Evolutionary conservation across 2,329 filamentous ascomycete genomes (phyloP).

Genomic region (Myrmaecium sp.): DNA sequence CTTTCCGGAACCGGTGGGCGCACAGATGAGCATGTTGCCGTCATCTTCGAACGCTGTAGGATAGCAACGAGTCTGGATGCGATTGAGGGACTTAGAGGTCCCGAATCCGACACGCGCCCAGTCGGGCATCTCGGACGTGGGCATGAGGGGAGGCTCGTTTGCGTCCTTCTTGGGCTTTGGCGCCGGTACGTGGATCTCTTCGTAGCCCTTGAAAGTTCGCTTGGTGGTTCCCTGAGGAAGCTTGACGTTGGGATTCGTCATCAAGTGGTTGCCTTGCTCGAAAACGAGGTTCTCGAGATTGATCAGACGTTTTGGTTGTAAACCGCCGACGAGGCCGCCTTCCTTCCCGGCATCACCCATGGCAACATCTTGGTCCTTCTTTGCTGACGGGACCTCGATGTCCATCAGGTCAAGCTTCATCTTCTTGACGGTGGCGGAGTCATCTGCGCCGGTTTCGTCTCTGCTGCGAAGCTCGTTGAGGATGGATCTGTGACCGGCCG

Average conservation of each 20-base stretch:
- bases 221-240: slow-evolving; percentile 91
- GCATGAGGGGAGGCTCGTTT: slow-evolving; percentile 57
- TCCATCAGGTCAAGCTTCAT: slow-evolving; percentile 80
- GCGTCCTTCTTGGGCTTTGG: slow-evolving; percentile 77
- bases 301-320: slow-evolving; percentile 74
- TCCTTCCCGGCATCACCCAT: slow-evolving; percentile 22
- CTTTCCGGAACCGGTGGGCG: slow-evolving; percentile 92
- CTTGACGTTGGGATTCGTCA: slow-evolving; percentile 96
- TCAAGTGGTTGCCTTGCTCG: slow-evolving; percentile 94
- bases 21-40: slow-evolving; percentile 95
- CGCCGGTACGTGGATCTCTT: slow-evolving; percentile 91
- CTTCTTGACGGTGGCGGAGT: slow-evolving; percentile 47
- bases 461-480: slow-evolving; percentile 76
- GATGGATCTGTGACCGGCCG: slow-evolving; percentile 71
- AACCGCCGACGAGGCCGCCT: slow-evolving; percentile 51
- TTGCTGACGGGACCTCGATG: slow-evolving; percentile 54
- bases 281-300: slow-evolving; percentile 94
- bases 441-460: slow-evolving; percentile 37
- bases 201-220: slow-evolving; percentile 90
- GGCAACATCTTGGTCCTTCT: slow-evolving; percentile 32
- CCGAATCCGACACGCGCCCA: slow-evolving; percentile 84
- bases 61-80: slow-evolving; percentile 88
- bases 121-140: slow-evolving; percentile 75
- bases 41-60: slow-evolving; percentile 83
- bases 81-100: slow-evolving; percentile 72